A percentile compares a stretch with the other conserved stretches of the same genome.
Conservation (phyloP, 1,284 basidiomycete species). For the Phylloboletellus chloephorus region DNA sequence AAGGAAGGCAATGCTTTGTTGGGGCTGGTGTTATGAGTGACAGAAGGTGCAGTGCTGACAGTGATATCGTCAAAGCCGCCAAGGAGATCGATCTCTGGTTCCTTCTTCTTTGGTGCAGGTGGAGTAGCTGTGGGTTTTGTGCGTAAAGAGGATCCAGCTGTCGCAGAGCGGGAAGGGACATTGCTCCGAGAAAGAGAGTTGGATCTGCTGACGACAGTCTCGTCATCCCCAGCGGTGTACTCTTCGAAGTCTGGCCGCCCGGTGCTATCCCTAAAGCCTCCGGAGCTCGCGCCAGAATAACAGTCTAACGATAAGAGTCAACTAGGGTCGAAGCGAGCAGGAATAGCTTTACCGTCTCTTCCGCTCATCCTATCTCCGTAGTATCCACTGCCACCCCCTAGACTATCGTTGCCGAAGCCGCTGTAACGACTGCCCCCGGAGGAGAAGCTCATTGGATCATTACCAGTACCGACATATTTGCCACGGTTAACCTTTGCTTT, state of each 20-base stretch:
- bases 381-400: conserved; percentile 41
- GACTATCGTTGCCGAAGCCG: conserved; percentile 74
- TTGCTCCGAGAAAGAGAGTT: conserved; percentile 32
- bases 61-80: conserved; percentile 67
- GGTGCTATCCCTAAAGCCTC: conserved; percentile 54
- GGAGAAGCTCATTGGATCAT: conserved; percentile 63
- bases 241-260: conserved; percentile 74
- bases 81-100: conserved; percentile 64
- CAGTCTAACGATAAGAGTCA: conserved; percentile 31
- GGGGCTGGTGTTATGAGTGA: conserved; percentile 33
- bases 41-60: conserved; percentile 27
- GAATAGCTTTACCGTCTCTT: conserved; percentile 34
- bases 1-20: conserved; percentile 59
- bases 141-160: conserved; percentile 20
- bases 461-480: conserved; percentile 89
- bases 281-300: conserved; percentile 45
- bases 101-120: conserved; percentile 40
- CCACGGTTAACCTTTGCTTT: conserved; percentile 91
- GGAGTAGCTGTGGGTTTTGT: conserved; percentile 37
- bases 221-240: conserved; percentile 96
- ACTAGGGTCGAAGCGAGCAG: neutral
- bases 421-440: conserved; percentile 66
- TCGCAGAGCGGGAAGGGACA: conserved; percentile 16
- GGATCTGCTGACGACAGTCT: conserved; percentile 42
- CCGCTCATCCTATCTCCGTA: conserved; percentile 39